Percentiles rank a stretch among this genome's conserved stretches.
These are phyloP conservation scores for Cymbidium sinense DNA, from an alignment of 106 monocot genomes.

Conservation along the genomic window DNA sequence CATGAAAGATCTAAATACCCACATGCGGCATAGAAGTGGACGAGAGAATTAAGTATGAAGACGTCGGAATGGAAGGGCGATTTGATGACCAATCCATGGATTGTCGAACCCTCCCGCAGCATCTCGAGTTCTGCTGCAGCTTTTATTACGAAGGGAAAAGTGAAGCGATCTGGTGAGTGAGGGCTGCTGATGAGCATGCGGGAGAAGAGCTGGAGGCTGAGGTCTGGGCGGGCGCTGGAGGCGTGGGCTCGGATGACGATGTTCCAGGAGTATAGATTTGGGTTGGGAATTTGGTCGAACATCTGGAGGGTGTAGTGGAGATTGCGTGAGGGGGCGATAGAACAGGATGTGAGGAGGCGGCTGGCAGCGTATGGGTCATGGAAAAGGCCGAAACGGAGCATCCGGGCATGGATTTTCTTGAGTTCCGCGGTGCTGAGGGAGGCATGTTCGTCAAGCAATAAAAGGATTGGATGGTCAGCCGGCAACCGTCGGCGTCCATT, in stretches of 20 bases:
- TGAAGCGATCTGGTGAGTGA: slow-evolving; percentile 39
- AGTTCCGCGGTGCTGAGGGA: slow-evolving; percentile 10
- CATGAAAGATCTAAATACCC: slow-evolving; percentile 16
- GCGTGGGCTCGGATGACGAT: slow-evolving; percentile 44
- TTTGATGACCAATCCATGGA: slow-evolving; percentile 47
- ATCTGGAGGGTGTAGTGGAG: slow-evolving; percentile 33
- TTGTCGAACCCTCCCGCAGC: slow-evolving; percentile 15
- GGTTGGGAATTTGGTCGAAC: slow-evolving; percentile 39
- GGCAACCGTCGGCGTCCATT: neutral
- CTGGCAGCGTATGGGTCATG: slow-evolving; percentile 23
- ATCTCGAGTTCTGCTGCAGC: slow-evolving; percentile 25
- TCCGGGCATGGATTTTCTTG: slow-evolving; percentile 37
- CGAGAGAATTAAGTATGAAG: slow-evolving; percentile 46
- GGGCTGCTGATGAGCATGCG: slow-evolving; percentile 14
- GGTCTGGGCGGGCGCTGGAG: neutral
- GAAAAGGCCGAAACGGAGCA: slow-evolving; percentile 48
- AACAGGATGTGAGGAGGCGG: slow-evolving; percentile 30
- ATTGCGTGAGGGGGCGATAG: slow-evolving; percentile 13
- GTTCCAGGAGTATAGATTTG: slow-evolving; percentile 47
- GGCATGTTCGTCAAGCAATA: slow-evolving; percentile 15
- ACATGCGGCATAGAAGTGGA: slow-evolving; percentile 37
- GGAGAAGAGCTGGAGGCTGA: slow-evolving; percentile 27
- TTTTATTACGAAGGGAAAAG: slow-evolving; percentile 51
- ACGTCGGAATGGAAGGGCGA: slow-evolving; percentile 28
- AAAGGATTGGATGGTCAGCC: slow-evolving; percentile 5